Evolutionary conservation across 2,329 filamentous ascomycete species (phyloP), one percentile per base, ranked within the genome.

Genomic region (Aspergillus quadrilineatus): DNA sequence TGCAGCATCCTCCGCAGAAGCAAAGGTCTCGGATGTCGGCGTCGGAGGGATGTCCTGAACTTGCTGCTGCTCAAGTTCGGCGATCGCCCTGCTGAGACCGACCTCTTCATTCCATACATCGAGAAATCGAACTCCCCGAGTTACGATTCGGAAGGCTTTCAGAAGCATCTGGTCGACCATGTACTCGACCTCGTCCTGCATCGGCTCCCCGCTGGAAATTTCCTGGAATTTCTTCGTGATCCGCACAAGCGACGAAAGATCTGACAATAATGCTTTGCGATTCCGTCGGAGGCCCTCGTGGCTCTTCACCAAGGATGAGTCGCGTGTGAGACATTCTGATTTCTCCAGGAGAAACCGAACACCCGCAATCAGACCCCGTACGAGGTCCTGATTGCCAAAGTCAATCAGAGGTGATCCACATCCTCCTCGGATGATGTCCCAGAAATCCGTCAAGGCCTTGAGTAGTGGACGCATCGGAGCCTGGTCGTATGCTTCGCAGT

Each of bases 81-180:
- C 69, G 39, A 76, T 75, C 7, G 72, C 70, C 67, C 71, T 69
- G 52, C 71, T 74, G 63, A 79, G 67, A 15, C 76, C 75, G 68
- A 79, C 77, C 50, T 79, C 75, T 60, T 79, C 89, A 37, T 89
- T 87, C 77, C 94, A 87, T 2, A 93, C 82, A 65, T 99, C 94
- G 42, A 96, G 81, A 68, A 99, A 97, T 44, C 88, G 84, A 28
- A 97, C 91, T 12, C 90, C 92, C 66, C 93, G 87, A 47, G 88
- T 93, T n/a, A 96, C 89, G 51, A 97, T 92, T 69, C 89, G 92
- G 78, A 96, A 97, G 0, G 92, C 92, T 72, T 92, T 94, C 52
- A 96, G 78, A 26, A 97, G 89, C 84, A 97, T 91, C 71, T 96
- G 90, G 68, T 97, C 93, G 56, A 97, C 84, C 56, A 93, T 84